A percentile compares a stretch with the other conserved stretches of the same genome.
phyloP scores from a whole-genome alignment of 2,329 filamentous ascomycete species.

The Westerdykella ornata region DNA sequence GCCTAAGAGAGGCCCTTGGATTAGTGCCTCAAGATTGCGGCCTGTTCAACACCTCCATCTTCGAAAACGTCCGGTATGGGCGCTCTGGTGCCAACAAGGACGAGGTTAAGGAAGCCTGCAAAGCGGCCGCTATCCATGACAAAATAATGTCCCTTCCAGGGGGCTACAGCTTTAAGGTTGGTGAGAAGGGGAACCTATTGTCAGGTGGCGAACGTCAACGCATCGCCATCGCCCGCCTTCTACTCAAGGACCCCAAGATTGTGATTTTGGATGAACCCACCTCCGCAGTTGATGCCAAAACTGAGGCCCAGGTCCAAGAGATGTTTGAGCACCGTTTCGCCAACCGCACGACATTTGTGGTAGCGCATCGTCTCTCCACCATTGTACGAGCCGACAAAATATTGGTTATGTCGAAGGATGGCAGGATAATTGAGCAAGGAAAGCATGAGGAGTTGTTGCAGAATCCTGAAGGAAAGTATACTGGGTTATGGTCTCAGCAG shows the following conservation, averaged over 20 bases:
- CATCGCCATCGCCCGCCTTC: conserved; percentile 59
- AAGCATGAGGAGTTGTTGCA: conserved; percentile 63
- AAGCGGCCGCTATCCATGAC: conserved; percentile 53
- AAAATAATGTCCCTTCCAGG: conserved; percentile 50
- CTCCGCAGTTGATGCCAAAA: conserved; percentile 68
- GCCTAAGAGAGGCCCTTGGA: conserved; percentile 50
- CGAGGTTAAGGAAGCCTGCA: conserved; percentile 52
- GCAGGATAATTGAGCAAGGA: conserved; percentile 84
- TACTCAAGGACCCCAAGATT: conserved; percentile 69
- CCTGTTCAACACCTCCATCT: conserved; percentile 48
- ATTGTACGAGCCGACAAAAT: conserved; percentile 90
- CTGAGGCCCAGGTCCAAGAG: conserved; percentile 57
- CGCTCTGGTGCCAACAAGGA: conserved; percentile 46
- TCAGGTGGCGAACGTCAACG: conserved; percentile 58
- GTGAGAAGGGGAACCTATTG: conserved; percentile 31
- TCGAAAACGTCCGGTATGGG: not conserved
- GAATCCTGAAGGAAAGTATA: not conserved
- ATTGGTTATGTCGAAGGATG: conserved; percentile 70
- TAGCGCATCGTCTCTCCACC: conserved; percentile 85
- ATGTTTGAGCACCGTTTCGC: conserved; percentile 45
- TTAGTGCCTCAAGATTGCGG: conserved; percentile 58
- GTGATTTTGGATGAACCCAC: conserved; percentile 79
- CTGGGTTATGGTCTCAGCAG: no score
- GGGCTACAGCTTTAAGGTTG: conserved; percentile 16
- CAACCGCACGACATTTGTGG: conserved; percentile 75